Conservation (phyloP, 495 filamentous ascomycete genomes). For the Talaromyces ruber region DNA sequence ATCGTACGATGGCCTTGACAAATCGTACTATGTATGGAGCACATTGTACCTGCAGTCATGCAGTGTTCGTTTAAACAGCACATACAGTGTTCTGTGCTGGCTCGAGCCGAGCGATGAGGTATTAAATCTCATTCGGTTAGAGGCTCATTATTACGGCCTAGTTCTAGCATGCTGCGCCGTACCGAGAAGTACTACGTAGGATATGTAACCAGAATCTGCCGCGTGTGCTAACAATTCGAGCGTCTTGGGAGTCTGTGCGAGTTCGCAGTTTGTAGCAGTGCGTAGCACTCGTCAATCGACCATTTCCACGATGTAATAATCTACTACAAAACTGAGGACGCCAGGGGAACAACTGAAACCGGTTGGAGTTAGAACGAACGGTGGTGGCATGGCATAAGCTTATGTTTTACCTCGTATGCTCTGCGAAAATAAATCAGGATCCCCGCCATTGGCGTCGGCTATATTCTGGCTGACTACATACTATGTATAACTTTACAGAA, state of each 20-base stretch:
- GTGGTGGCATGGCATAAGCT: not conserved
- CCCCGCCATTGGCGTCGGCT: not conserved
- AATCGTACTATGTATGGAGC: not conserved
- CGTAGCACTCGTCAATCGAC: not conserved
- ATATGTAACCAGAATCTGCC: not conserved
- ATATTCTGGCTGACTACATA: not conserved
- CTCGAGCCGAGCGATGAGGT: not conserved
- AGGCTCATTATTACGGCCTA: not conserved
- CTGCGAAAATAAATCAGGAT: not conserved
- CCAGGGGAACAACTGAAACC: not conserved
- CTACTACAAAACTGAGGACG: not conserved
- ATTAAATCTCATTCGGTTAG: not conserved
- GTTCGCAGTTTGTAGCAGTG: not conserved
- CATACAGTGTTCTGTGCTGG: not conserved
- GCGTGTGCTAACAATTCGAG: not conserved
- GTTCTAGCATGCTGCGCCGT: not conserved
- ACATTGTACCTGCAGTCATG: not conserved
- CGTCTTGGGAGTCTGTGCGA: not conserved
- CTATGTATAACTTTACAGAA: no score
- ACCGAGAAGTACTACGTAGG: not conserved
- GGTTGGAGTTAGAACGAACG: not conserved
- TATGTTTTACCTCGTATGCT: not conserved
- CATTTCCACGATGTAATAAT: not conserved
- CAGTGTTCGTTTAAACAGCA: not conserved
- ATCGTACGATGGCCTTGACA: not conserved